Evolutionary conservation across 495 filamentous ascomycete genomes (phyloP).

Genomic region (Neurospora terricola): DNA sequence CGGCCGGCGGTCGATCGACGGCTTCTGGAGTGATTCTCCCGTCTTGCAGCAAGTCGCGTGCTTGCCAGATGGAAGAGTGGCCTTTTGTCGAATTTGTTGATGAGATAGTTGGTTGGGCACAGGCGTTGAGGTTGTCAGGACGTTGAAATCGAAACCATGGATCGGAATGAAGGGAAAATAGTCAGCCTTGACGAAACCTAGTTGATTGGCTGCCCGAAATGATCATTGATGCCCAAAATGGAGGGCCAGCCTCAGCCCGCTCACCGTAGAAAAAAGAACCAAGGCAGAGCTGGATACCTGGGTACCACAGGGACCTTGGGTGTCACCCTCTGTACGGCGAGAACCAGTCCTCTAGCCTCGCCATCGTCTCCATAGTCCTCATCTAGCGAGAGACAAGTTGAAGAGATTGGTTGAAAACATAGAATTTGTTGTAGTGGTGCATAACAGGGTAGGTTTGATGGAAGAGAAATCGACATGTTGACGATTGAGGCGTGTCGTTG

Average conservation of each 20-base stretch:
- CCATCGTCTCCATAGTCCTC: not conserved
- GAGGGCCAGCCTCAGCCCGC: not conserved
- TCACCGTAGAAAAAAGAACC: not conserved
- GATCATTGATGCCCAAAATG: not conserved
- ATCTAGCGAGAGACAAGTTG: not conserved
- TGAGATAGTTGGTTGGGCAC: not conserved
- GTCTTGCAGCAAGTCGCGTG: not conserved
- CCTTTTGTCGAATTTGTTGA: not conserved
- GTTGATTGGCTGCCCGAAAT: not conserved
- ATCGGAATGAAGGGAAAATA: not conserved
- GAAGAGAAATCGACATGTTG: not conserved
- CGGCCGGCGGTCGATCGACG: not conserved
- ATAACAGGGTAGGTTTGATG: not conserved
- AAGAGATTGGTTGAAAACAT: not conserved
- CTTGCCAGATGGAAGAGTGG: not conserved
- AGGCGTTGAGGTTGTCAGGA: not conserved
- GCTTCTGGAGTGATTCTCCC: not conserved
- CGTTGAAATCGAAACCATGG: not conserved
- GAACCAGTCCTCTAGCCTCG: not conserved
- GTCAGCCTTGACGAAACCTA: not conserved
- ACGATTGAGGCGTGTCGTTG: not conserved
- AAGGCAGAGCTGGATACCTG: not conserved
- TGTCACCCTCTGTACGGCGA: not conserved
- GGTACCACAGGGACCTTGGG: not conserved
- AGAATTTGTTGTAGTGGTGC: not conserved